These are phyloP conservation scores for Hansenula lynferdii DNA, from an alignment of 1,139 yeast genomes.

Conservation along the genomic window DNA sequence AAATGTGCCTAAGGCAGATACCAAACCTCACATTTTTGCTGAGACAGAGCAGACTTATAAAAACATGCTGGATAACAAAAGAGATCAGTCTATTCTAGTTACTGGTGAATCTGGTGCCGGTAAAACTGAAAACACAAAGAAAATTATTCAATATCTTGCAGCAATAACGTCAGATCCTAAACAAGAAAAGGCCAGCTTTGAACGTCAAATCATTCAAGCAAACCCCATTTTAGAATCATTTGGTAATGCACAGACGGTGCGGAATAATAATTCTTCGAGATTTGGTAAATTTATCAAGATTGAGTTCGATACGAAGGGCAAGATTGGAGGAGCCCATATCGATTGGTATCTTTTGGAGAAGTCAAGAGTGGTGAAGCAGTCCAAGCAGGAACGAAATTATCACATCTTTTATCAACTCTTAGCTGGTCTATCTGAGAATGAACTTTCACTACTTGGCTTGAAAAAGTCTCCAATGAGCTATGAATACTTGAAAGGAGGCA, in stretches of 20 bases:
- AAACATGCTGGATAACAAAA: conserved; percentile 61
- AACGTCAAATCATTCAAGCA: conserved; percentile 84
- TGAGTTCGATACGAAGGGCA: conserved; percentile 60
- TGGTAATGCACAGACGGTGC: conserved; percentile 95
- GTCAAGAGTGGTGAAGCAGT: conserved; percentile 86
- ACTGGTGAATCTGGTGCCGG: conserved; percentile 99
- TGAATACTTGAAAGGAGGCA: conserved; percentile 55
- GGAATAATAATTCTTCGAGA: conserved; percentile 92
- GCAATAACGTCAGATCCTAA: conserved; percentile 50
- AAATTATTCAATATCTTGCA: conserved; percentile 87
- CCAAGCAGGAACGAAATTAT: conserved; percentile 76
- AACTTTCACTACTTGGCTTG: conserved; percentile 46
- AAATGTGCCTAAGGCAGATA: conserved; percentile 36
- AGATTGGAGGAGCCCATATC: conserved; percentile 83
- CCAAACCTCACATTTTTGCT: conserved; percentile 86
- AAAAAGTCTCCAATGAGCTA: conserved; percentile 35
- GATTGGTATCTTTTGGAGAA: conserved; percentile 94
- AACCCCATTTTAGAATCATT: conserved; percentile 95
- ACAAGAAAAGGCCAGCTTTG: conserved; percentile 41
- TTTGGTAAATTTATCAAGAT: conserved; percentile 95
- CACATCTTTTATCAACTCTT: conserved; percentile 89
- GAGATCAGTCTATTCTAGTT: conserved; percentile 86
- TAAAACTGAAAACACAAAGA: conserved; percentile 96
- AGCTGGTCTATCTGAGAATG: conserved; percentile 53
- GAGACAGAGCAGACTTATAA: conserved; percentile 86